Conservation (phyloP, 805 yeast genomes). For the Wickerhamiella brachini region DNA sequence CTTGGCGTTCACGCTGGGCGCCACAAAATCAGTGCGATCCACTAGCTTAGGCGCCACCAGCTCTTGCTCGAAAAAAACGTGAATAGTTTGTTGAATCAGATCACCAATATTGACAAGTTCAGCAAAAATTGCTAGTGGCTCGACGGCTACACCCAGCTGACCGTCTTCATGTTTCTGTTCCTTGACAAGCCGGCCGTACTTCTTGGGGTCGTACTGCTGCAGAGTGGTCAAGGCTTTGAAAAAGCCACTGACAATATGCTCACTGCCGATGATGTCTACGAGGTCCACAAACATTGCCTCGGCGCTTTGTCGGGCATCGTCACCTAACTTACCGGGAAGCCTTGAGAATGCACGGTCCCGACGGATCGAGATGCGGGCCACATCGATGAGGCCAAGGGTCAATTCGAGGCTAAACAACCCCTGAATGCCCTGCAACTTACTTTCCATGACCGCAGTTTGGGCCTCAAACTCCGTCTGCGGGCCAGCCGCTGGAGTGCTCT, state of each 20-base stretch:
- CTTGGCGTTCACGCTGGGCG: slow-evolving; percentile 64
- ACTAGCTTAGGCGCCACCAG: slow-evolving; percentile 42
- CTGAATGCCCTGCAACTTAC: slow-evolving; percentile 62
- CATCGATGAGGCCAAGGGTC: slow-evolving; percentile 54
- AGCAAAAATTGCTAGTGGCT: slow-evolving; percentile 74
- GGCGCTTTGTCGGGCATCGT: slow-evolving; percentile 32
- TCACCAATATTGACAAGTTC: slow-evolving; percentile 91
- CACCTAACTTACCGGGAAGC: slow-evolving; percentile 22
- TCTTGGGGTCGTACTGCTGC: slow-evolving; percentile 53
- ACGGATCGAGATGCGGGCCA: slow-evolving; percentile 50
- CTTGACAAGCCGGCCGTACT: slow-evolving; percentile 19
- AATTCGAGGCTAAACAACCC: slow-evolving; percentile 69
- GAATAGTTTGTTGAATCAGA: slow-evolving; percentile 80
- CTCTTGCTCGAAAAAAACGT: slow-evolving; percentile 81
- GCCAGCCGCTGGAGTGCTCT: slow-evolving; percentile 1
- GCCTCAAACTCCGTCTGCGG: slow-evolving; percentile 49
- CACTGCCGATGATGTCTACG: slow-evolving; percentile 45
- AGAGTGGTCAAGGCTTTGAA: slow-evolving; percentile 62
- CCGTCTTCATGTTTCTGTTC: slow-evolving; percentile 10
- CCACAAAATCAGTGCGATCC: slow-evolving; percentile 63
- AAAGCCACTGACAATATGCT: slow-evolving; percentile 80
- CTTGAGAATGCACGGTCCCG: slow-evolving; percentile 37
- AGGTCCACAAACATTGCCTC: slow-evolving; percentile 58
- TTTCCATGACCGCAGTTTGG: slow-evolving; percentile 59
- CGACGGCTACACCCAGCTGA: slow-evolving; percentile 31